Percentiles rank a stretch among this genome's conserved stretches.
phyloP scores from a whole-genome alignment of 345 rosid species.

The Turnera subulata region DNA sequence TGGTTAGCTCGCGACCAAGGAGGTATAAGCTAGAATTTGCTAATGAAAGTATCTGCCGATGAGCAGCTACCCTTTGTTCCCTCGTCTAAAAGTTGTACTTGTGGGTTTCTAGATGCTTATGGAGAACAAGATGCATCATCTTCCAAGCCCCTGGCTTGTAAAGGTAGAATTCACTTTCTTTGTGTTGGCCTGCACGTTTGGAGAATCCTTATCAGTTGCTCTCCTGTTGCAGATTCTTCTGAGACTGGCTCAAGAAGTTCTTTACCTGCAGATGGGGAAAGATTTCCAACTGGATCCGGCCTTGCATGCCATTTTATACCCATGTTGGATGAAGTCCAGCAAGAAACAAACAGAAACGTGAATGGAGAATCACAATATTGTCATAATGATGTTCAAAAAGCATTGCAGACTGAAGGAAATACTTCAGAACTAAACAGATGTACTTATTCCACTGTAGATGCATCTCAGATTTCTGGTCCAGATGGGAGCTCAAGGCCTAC shows the following conservation, averaged over 20 bases:
- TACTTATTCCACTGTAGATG: constrained; percentile 39
- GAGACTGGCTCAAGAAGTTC: constrained; percentile 31
- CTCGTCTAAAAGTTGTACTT: constrained; percentile 1
- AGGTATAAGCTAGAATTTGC: constrained; percentile 41
- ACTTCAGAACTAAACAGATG: constrained; percentile 24
- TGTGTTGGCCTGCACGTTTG: constrained; percentile 9
- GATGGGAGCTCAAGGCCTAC: constrained; percentile 64
- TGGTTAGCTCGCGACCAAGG: constrained; percentile 42
- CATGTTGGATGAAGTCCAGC: constrained; percentile 26
- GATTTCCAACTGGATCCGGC: constrained; percentile 24
- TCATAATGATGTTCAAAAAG: constrained; percentile 16
- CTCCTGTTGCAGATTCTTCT: constrained; percentile 34
- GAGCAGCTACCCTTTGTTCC: constrained; percentile 9
- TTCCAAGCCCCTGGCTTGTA: constrained; percentile 23
- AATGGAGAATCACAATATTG: constrained; percentile 27
- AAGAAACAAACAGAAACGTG: constrained; percentile 22
- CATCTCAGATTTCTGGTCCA: constrained; percentile 92
- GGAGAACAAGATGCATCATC: constrained; percentile 17
- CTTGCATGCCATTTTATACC: constrained; percentile 26
- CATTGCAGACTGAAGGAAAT: constrained; percentile 34
- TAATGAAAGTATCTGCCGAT: constrained; percentile 8
- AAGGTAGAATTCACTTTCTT: constrained; percentile 28
- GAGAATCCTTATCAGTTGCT: constrained; percentile 8
- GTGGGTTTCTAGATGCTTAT: constrained; percentile 28
- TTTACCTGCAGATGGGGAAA: constrained; percentile 21